A percentile compares a stretch with the other conserved stretches of the same genome.
Conservation (phyloP, 768 basidiomycete genomes). For the Stropharia rugosoannulata region DNA sequence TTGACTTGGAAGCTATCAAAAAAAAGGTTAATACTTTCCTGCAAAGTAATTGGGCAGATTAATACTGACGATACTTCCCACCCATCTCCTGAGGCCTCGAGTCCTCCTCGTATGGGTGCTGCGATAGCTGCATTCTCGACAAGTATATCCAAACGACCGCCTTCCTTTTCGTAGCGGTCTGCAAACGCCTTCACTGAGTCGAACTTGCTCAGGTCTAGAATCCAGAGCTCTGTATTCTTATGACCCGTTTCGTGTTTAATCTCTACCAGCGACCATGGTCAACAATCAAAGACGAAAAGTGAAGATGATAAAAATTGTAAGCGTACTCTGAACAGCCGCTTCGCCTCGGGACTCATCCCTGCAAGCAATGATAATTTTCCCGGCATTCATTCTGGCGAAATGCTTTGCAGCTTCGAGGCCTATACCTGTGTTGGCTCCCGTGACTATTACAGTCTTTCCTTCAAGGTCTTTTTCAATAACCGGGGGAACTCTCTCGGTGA, state of each 20-base stretch:
- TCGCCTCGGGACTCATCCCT: slow-evolving; percentile 32
- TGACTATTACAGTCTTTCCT: slow-evolving; percentile 47
- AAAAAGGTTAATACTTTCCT: not conserved
- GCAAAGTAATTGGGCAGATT: not conserved
- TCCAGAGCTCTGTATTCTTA: slow-evolving; percentile 32
- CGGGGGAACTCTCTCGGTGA: slow-evolving; percentile 18
- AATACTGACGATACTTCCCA: slow-evolving; percentile 42
- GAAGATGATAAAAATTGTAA: not conserved
- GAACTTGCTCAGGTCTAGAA: slow-evolving; percentile 39
- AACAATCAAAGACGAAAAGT: not conserved
- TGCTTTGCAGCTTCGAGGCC: slow-evolving; percentile 47
- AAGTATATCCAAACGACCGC: slow-evolving; percentile 38
- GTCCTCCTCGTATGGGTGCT: not conserved
- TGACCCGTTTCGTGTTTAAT: slow-evolving; percentile 31
- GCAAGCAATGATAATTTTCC: slow-evolving; percentile 36
- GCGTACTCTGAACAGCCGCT: slow-evolving; percentile 33
- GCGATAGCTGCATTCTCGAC: slow-evolving; percentile 41
- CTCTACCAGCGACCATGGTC: slow-evolving; percentile 11
- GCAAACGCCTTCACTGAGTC: slow-evolving; percentile 37
- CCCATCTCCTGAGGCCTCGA: slow-evolving; percentile 35
- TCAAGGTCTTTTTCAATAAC: slow-evolving; percentile 34
- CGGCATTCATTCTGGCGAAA: slow-evolving; percentile 43
- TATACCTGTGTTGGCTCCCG: slow-evolving; percentile 49
- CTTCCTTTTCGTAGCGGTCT: slow-evolving; percentile 30
- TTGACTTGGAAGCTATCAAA: slow-evolving; percentile 44